These are phyloP conservation scores for Vitis cinerea DNA, from an alignment of 164 flowering plant genomes.

Conservation along the genomic window DNA sequence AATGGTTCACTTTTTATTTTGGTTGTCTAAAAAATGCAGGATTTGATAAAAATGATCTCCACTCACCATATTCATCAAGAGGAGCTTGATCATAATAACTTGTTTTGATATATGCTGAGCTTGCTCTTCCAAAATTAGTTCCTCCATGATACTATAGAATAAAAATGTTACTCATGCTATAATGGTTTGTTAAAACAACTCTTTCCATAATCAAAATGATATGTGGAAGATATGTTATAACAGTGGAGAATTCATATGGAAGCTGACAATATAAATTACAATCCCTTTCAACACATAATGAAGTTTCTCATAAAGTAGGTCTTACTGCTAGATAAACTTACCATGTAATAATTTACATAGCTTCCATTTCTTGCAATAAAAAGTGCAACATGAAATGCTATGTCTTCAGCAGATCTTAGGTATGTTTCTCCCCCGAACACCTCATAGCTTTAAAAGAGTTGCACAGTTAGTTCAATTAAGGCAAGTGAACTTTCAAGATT, in stretches of 20 bases:
- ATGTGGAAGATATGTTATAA: background rate
- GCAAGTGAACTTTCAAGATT: background rate
- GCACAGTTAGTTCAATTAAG: no score
- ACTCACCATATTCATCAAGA: slow-evolving; percentile 65
- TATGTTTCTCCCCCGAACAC: slow-evolving; percentile 38
- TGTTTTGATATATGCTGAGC: slow-evolving; percentile 49
- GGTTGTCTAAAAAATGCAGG: no score
- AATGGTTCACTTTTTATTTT: no score
- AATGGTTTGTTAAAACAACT: background rate
- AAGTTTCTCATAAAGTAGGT: background rate
- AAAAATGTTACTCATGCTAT: background rate
- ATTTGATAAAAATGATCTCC: background rate
- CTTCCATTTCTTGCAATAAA: slow-evolving; percentile 44
- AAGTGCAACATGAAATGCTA: slow-evolving; percentile 40
- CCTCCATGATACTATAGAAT: slow-evolving; percentile 60
- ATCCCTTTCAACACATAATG: background rate
- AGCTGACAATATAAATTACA: background rate
- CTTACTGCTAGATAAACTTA: background rate
- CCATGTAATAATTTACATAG: slow-evolving; percentile 49
- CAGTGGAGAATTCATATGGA: background rate
- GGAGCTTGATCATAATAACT: slow-evolving; percentile 79
- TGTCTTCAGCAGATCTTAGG: slow-evolving; percentile 44
- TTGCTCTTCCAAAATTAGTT: slow-evolving; percentile 62
- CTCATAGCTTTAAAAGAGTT: slow-evolving; percentile 28
- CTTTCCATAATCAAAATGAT: background rate